These are phyloP conservation scores for Jamesozyma piceae DNA, from an alignment of 805 yeast genomes.

Conservation along the genomic window DNA sequence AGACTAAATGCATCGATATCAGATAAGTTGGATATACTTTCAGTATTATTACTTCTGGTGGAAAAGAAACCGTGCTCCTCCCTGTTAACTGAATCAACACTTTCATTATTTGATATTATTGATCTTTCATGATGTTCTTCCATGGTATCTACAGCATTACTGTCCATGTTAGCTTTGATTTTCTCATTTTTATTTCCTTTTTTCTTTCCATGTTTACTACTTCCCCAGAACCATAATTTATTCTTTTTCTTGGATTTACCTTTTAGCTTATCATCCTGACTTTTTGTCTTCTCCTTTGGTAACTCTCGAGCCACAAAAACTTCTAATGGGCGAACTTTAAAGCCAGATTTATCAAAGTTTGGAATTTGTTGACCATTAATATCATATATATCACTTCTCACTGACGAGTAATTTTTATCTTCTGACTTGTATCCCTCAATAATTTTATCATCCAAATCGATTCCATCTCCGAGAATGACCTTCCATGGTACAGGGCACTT, in stretches of 20 bases:
- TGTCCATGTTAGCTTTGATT: background rate
- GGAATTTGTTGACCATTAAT: background rate
- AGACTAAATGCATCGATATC: background rate
- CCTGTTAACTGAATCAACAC: too few species aligned
- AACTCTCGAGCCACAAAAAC: constrained; percentile 22
- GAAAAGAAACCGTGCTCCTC: background rate
- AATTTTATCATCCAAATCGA: background rate
- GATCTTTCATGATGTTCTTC: too few species aligned
- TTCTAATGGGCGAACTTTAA: constrained; percentile 27
- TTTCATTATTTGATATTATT: too few species aligned
- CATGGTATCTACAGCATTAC: background rate
- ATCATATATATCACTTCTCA: too few species aligned
- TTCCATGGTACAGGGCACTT: constrained; percentile 2
- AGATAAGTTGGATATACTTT: background rate
- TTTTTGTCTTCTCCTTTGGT: constrained; percentile 18
- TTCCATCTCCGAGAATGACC: constrained; percentile 2
- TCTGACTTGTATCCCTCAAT: background rate
- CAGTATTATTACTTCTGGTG: background rate
- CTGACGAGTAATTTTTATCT: background rate
- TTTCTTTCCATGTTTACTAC: constrained; percentile 7
- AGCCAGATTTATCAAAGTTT: constrained; percentile 1
- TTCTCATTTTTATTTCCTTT: background rate
- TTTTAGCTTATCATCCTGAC: constrained; percentile 6
- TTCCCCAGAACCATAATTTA: constrained; percentile 22
- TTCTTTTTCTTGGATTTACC: constrained; percentile 16